A percentile compares a stretch with the other conserved stretches of the same genome.
phyloP scores from a whole-genome alignment of 2,329 filamentous ascomycete species.

The Pseudophaeomoniella oleicola region DNA sequence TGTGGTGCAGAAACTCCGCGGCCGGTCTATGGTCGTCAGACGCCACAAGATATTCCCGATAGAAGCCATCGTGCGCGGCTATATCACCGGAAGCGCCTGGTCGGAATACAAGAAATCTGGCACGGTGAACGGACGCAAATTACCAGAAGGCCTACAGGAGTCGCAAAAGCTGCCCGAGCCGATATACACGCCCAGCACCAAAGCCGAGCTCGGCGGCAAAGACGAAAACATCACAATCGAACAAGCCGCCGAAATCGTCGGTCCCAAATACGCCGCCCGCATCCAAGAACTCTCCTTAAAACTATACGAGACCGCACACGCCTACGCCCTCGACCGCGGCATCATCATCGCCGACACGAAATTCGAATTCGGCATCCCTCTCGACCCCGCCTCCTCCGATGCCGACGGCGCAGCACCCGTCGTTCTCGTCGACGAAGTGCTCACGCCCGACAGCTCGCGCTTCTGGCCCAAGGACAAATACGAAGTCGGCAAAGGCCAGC shows the following conservation, averaged over 20 bases:
- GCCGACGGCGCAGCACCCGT: slow-evolving; percentile 51
- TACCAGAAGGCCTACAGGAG: slow-evolving; percentile 54
- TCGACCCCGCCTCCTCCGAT: background rate
- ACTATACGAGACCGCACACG: slow-evolving; percentile 48
- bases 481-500: slow-evolving; percentile 57
- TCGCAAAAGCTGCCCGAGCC: slow-evolving; percentile 55
- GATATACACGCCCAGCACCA: slow-evolving; percentile 71
- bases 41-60: slow-evolving; percentile 62
- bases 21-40: slow-evolving; percentile 64
- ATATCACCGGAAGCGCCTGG: slow-evolving; percentile 78
- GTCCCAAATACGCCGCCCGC: slow-evolving; percentile 46
- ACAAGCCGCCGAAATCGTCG: slow-evolving; percentile 47
- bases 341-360: slow-evolving; percentile 69
- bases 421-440: slow-evolving; percentile 67
- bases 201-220: slow-evolving; percentile 64
- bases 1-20: slow-evolving; percentile 35
- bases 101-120: slow-evolving; percentile 58
- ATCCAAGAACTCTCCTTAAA: slow-evolving; percentile 51
- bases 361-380: slow-evolving; percentile 54
- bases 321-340: slow-evolving; percentile 49
- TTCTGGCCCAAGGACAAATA: slow-evolving; percentile 74
- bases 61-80: slow-evolving; percentile 77
- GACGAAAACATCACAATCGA: slow-evolving; percentile 76
- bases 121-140: slow-evolving; percentile 64
- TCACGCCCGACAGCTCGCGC: slow-evolving; percentile 70